These are phyloP conservation scores for Suillus discolor DNA, from an alignment of 768 basidiomycete species.

Conservation along the genomic window DNA sequence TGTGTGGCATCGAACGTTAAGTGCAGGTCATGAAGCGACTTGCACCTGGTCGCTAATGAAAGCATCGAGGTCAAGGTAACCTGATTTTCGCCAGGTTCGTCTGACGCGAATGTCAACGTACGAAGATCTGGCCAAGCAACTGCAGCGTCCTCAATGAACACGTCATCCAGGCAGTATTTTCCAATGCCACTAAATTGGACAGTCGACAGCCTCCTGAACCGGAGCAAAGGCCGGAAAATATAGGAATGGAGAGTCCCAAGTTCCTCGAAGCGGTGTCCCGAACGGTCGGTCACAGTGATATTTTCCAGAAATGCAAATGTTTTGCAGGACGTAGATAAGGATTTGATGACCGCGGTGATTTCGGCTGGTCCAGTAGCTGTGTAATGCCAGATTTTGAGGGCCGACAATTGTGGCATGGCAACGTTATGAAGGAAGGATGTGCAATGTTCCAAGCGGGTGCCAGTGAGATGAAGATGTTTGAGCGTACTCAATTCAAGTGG, in stretches of 20 bases:
- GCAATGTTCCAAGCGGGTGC: not conserved
- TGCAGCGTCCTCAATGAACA: not conserved
- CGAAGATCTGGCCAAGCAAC: not conserved
- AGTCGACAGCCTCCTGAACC: not conserved
- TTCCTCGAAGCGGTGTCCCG: not conserved
- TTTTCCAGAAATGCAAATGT: not conserved
- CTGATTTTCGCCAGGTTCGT: fast-evolving
- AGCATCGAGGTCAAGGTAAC: not conserved
- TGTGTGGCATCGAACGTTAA: not conserved
- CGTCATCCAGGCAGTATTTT: not conserved
- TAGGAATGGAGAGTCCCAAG: not conserved
- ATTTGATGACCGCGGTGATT: not conserved
- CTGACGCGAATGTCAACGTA: not conserved
- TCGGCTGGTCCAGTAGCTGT: not conserved
- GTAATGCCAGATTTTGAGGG: not conserved
- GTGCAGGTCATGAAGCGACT: not conserved
- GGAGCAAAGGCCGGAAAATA: slow-evolving; percentile 3
- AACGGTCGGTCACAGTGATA: not conserved
- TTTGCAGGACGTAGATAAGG: not conserved
- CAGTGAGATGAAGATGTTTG: not conserved
- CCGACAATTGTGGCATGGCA: not conserved
- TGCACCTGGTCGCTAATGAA: not conserved
- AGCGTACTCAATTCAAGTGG: not conserved
- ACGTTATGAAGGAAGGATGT: not conserved
- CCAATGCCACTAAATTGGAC: not conserved